These are phyloP conservation scores for Scorias spongiosa DNA, from an alignment of 2,329 filamentous ascomycete species.

Conservation along the genomic window DNA sequence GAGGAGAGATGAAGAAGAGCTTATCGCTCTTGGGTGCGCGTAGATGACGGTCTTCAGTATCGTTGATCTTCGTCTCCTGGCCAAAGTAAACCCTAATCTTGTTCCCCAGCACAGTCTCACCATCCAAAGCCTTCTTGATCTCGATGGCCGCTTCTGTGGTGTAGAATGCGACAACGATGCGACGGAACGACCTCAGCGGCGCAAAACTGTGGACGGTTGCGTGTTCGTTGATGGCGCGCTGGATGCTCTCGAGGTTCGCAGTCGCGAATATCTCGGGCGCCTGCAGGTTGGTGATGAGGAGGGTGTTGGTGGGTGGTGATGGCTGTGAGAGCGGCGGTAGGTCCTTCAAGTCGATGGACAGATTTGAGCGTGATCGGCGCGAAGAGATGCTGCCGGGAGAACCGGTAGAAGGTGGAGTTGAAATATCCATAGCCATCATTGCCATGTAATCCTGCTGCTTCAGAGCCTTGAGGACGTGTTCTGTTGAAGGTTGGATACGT, in stretches of 20 bases:
- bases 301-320: slow-evolving; percentile 66
- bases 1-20: slow-evolving; percentile 52
- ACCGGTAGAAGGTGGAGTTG: slow-evolving; percentile 6
- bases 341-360: slow-evolving; percentile 59
- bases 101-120: slow-evolving; percentile 56
- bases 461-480: too few relatives aligned
- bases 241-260: slow-evolving; percentile 58
- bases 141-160: slow-evolving; percentile 52
- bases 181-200: slow-evolving; percentile 67
- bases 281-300: slow-evolving; percentile 68
- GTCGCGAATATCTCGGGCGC: slow-evolving; percentile 59
- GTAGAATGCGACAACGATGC: slow-evolving; percentile 68
- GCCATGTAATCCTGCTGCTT: slow-evolving; percentile 2
- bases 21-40: slow-evolving; percentile 43
- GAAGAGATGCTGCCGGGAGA: slow-evolving; percentile 3
- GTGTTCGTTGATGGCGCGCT: slow-evolving; percentile 52
- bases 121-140: slow-evolving; percentile 59
- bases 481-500: too few relatives aligned
- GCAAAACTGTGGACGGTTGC: slow-evolving; percentile 63
- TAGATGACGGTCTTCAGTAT: slow-evolving; percentile 29
- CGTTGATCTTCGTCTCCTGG: slow-evolving; percentile 32
- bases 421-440: slow-evolving; percentile 9
- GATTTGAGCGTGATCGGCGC: slow-evolving; percentile 27
- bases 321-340: slow-evolving; percentile 55
- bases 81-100: slow-evolving; percentile 51